Evolutionary conservation across 176 grass and related monocot species (phyloP).

Genomic region (Ensete ventricosum): DNA sequence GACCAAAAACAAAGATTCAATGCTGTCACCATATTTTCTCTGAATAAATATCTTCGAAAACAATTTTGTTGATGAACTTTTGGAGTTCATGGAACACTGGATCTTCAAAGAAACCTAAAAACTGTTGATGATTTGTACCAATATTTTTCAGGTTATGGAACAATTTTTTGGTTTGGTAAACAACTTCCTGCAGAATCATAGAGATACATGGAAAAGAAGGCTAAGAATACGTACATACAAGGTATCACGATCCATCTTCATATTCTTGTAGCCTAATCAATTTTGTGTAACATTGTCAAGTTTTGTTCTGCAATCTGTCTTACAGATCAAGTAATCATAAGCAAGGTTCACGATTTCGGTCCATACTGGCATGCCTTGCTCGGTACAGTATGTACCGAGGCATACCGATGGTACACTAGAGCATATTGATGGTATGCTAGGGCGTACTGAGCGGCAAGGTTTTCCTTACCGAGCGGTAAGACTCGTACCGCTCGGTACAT

Average conservation of each 20-base stretch:
- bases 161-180: constrained; percentile 98
- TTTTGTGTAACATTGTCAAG: neutral
- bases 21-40: too few species aligned
- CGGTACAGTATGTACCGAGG: too few species aligned
- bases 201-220: constrained; percentile 86
- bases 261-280: neutral
- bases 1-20: neutral
- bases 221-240: constrained; percentile 92
- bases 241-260: constrained; percentile 28
- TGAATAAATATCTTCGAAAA: neutral
- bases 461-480: too few species aligned
- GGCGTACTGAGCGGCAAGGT: too few species aligned
- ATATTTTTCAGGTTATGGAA: constrained; percentile 83
- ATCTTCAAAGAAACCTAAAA: constrained; percentile 5
- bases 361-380: too few species aligned
- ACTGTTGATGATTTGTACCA: constrained; percentile 1
- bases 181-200: constrained; percentile 84
- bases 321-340: neutral
- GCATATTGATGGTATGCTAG: too few species aligned
- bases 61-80: neutral
- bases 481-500: too few species aligned
- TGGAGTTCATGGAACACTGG: neutral
- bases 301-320: neutral
- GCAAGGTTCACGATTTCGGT: too few species aligned
- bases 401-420: too few species aligned